phyloP scores from a whole-genome alignment of 768 basidiomycete species.

The Suillus placidus region DNA sequence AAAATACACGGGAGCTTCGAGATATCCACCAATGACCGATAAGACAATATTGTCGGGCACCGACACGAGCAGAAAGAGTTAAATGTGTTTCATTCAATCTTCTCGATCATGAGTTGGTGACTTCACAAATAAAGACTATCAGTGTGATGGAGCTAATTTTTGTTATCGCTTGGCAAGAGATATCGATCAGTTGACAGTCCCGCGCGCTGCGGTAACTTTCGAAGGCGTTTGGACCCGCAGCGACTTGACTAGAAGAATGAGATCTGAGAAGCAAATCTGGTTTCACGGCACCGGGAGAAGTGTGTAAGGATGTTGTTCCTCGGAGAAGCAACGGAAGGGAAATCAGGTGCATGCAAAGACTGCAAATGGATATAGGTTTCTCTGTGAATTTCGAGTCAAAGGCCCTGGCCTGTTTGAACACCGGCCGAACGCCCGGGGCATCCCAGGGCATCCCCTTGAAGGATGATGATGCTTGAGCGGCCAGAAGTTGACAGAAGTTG shows the following conservation, averaged over 20 bases:
- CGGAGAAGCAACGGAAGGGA: conserved; percentile 9
- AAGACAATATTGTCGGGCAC: not conserved
- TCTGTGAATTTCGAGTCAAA: not conserved
- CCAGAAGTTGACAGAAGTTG: not conserved
- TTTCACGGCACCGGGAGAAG: conserved; percentile 13
- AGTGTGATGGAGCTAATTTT: not conserved
- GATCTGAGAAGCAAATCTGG: conserved; percentile 8
- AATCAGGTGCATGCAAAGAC: conserved; percentile 1
- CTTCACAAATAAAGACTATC: not conserved
- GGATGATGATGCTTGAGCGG: conserved; percentile 3
- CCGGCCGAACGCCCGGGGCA: not conserved
- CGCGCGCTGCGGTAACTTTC: not conserved
- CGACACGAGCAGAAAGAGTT: not conserved
- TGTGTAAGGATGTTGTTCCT: conserved; percentile 10
- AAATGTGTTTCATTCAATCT: not conserved
- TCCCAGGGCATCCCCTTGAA: not conserved
- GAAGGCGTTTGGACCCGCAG: not conserved
- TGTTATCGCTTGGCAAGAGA: conserved; percentile 1
- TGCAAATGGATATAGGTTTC: conserved; percentile 3
- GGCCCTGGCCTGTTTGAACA: conserved; percentile 2
- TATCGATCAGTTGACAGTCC: not conserved
- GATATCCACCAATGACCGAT: conserved; percentile 26
- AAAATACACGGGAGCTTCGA: conserved; percentile 14
- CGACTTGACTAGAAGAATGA: not conserved
- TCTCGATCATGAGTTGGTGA: not conserved